Base-by-base conservation (phyloP, 352 stramenopile genomes). In the Peronospora tabacina region DNA sequence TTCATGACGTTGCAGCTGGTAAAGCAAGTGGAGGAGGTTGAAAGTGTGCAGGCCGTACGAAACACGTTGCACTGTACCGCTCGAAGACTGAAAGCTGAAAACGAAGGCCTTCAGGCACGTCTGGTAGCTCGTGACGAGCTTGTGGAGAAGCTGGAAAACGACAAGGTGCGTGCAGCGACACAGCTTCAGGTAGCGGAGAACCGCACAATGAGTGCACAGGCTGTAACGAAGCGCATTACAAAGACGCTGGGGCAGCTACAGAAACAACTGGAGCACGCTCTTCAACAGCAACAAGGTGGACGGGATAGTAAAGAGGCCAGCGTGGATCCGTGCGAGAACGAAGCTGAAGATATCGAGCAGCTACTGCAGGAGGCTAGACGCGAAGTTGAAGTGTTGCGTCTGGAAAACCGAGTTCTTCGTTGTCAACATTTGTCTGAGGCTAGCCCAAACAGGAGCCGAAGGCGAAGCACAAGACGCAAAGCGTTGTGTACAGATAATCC, bases 321-420 rank as follows among this genome's bases (percentile, higher is more conserved):
- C 7, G 13, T 49, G 15, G 47, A 58, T 19, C 16, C 22, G 19
- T 20, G 16, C 15, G 41, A 39, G 32, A 48, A 55, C 38, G 44
- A 58, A 19, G 33, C 17, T 4, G 10, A 43, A 42, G 56, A 59
- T 26, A 57, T 62, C 45, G 62, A 71, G 11, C 44, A 62, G 17
- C 45, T 82, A 19, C 52, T 82, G 17, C 45, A 75, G 3, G 70
- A 78, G 6, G 68, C 68, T 32, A 61, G 61, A 22, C 57, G 44
- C 2, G 44, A 67, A 44, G 44, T 69, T 22, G 46, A 47, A 49
- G 55, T 52, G 4, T 41, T 77, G 22, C 68, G 69, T 28, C n/a
- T 63, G 26, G 57, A 80, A 34, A 77, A 77, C 47, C 55, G 57
- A 1, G 22, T 63, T 11, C 52, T 77, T 5, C 66, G 63, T 15